Percentiles rank a stretch among this genome's conserved stretches.
These are phyloP conservation scores for Xylaria sp. DNA, from an alignment of 2,329 filamentous ascomycete species.

Conservation along the genomic window DNA sequence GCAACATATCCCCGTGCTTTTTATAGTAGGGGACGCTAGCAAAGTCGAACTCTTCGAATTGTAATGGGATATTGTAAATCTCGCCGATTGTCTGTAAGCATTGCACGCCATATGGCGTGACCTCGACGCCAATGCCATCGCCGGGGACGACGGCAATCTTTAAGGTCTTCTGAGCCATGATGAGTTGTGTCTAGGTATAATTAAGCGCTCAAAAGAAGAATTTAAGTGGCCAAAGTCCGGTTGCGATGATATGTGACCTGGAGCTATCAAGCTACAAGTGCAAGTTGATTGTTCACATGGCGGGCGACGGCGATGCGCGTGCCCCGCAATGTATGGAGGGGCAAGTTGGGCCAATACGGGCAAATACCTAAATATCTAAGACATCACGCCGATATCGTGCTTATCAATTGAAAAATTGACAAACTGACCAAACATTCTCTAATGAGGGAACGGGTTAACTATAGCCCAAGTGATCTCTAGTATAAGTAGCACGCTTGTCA, in stretches of 20 bases:
- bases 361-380: neutral
- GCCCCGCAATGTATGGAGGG: neutral
- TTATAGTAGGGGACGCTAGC: constrained; percentile 70
- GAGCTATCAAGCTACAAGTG: neutral
- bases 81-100: constrained; percentile 65
- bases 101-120: constrained; percentile 70
- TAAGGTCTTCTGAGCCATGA: constrained; percentile 27
- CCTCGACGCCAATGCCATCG: constrained; percentile 76
- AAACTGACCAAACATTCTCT: too few relatives aligned
- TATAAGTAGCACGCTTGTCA: too few relatives aligned
- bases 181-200: neutral
- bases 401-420: neutral
- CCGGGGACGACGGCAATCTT: constrained; percentile 73
- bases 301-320: neutral
- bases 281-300: neutral
- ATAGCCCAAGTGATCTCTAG: too few relatives aligned
- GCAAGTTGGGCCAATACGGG: neutral
- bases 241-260: neutral
- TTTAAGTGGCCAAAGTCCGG: neutral
- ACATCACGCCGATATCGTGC: neutral
- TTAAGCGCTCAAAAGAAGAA: neutral
- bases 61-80: constrained; percentile 62
- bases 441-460: too few relatives aligned
- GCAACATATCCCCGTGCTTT: constrained; percentile 56
- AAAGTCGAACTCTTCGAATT: constrained; percentile 72